phyloP scores from a whole-genome alignment of 2,329 filamentous ascomycete species.

The Stylonectria norvegica region DNA sequence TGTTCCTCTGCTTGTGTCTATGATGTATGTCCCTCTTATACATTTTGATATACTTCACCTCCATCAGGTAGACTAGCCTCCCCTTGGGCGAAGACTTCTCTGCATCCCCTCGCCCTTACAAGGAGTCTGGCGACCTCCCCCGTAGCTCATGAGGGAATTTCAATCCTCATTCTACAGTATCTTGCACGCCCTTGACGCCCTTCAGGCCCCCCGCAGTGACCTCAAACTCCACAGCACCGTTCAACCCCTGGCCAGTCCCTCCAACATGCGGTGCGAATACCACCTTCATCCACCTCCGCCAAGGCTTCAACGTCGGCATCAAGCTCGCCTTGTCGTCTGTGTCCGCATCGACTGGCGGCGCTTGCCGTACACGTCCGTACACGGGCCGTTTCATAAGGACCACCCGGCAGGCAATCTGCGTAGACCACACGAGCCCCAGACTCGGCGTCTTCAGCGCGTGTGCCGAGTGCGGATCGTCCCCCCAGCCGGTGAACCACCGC shows the following conservation, averaged over 20 bases:
- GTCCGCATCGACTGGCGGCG: constrained; percentile 34
- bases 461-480: constrained; percentile 57
- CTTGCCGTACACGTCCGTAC: constrained; percentile 38
- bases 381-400: constrained; percentile 72
- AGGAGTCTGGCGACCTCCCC: too few relatives aligned
- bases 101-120: too few relatives aligned
- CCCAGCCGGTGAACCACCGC: constrained; percentile 94
- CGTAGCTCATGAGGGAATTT: too few relatives aligned
- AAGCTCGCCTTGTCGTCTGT: constrained; percentile 41
- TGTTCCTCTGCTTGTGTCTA: not conserved
- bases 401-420: constrained; percentile 79
- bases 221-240: constrained; percentile 66
- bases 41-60: too few relatives aligned
- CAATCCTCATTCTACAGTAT: too few relatives aligned
- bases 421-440: constrained; percentile 85
- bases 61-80: too few relatives aligned
- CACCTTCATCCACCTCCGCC: constrained; percentile 78
- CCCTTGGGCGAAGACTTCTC: too few relatives aligned
- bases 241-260: constrained; percentile 46
- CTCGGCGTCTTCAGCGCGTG: constrained; percentile 73
- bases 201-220: constrained; percentile 65
- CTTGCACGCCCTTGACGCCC: too few relatives aligned
- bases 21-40: not conserved
- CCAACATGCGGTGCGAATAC: constrained; percentile 80
- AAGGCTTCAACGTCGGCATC: constrained; percentile 50